Base-by-base conservation (phyloP, 1,284 basidiomycete species). In the Porogramme epimiltina region DNA sequence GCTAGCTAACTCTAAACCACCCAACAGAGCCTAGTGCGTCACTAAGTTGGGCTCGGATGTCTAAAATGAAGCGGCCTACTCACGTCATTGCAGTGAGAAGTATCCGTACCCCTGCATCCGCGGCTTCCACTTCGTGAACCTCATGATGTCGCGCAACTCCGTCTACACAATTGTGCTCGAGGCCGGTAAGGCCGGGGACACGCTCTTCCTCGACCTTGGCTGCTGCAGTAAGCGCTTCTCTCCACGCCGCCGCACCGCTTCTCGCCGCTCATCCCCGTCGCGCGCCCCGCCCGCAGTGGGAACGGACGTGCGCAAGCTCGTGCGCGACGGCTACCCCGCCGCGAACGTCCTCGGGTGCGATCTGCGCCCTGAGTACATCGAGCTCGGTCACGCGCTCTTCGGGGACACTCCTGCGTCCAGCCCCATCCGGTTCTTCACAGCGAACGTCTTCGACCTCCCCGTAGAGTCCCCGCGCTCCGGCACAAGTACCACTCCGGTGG, bases 71-170 rank as follows among this genome's bases (percentile, higher is more conserved):
- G 38, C 15, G 45, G n/a, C n/a, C n/a, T n/a, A n/a, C n/a, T n/a
- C n/a, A n/a, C n/a, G n/a, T n/a, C n/a, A n/a, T n/a, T n/a, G n/a
- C n/a, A 72, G 65, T 56, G 55, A 45, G 16, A 53, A 63, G n/a
- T 71, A 71, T 26, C 67, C 71, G 0, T 74, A 73, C 51, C 69
- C 70, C 23, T 73, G 72, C 55, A 67, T 73, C 40, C 63, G 64
- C 13, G 61, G 44, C 2, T 71, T 72, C 58, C 66, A 67, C 39
- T 66, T 68, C 47, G 65, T 69, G 16, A 64, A 56, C 18, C 60
- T 68, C 11, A 56, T 66, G 58, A 69, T 71, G 67, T 36, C 49
- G 0, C 42, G 58, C 25, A 67, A 69, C 45, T 42, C 62, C 8
- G 51, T 60, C 15, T 73, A 72, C 39, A 48, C 56, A 3, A 44